These are phyloP conservation scores for Nakataea oryzae DNA, from an alignment of 2,329 filamentous ascomycete species.

Conservation along the genomic window DNA sequence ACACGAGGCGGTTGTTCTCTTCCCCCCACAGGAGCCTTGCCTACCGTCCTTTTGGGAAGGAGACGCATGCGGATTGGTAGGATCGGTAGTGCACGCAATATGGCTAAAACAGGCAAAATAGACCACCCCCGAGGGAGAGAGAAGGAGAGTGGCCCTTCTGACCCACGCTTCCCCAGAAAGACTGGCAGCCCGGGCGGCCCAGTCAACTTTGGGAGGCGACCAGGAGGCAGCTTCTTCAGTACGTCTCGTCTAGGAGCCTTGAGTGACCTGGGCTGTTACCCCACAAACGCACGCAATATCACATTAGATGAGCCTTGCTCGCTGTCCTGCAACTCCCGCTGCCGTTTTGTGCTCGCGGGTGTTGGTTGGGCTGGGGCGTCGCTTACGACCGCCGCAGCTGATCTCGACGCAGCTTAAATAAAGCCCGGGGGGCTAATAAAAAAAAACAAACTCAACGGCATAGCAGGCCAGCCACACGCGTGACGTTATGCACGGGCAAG, in stretches of 20 bases:
- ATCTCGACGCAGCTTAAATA: not conserved
- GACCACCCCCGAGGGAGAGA: not conserved
- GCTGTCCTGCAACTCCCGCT: not conserved
- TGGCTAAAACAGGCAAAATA: slow-evolving; percentile 4
- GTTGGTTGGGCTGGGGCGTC: not conserved
- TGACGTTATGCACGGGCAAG: not conserved
- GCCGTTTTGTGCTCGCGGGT: not conserved
- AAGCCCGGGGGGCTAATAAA: not conserved
- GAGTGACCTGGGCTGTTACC: not conserved
- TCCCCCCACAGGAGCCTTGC: no score
- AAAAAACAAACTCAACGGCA: not conserved
- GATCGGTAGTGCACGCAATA: not conserved
- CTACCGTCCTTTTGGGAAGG: not conserved
- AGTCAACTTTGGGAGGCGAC: not conserved
- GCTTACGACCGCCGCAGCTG: not conserved
- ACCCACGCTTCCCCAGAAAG: not conserved
- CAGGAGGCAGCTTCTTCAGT: not conserved
- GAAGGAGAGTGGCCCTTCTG: no score
- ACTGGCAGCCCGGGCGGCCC: not conserved
- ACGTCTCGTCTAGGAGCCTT: not conserved
- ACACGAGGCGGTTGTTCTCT: not conserved
- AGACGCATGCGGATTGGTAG: not conserved
- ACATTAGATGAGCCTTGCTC: not conserved
- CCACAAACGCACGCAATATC: slow-evolving; percentile 1
- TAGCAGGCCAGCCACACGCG: not conserved